A percentile compares a stretch with the other conserved stretches of the same genome.
phyloP scores from a whole-genome alignment of 169 alveolate species.

The Theileria equi region DNA sequence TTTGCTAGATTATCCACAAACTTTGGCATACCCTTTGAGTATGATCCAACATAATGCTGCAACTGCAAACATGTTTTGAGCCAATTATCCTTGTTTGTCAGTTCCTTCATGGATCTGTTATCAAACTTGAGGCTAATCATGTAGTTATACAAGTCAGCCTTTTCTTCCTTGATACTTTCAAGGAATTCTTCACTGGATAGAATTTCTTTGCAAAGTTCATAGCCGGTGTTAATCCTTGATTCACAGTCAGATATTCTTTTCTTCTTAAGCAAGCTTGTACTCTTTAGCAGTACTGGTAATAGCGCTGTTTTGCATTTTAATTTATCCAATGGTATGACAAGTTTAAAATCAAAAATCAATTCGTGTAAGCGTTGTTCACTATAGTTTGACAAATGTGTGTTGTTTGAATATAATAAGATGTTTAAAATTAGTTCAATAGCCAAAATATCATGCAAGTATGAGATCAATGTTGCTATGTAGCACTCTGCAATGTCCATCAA shows the following conservation, averaged over 20 bases:
- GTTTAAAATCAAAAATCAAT: conserved; percentile 37
- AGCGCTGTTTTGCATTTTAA: conserved; percentile 23
- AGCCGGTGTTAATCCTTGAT: conserved; percentile 22
- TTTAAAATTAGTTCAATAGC: conserved; percentile 10
- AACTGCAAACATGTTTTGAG: conserved; percentile 35
- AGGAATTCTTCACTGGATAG: conserved; percentile 7
- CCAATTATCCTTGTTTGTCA: conserved; percentile 48
- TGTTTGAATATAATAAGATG: conserved; percentile 9
- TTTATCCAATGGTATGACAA: conserved; percentile 17
- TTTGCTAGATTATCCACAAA: conserved; percentile 34
- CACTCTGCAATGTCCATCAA: conserved; percentile 29
- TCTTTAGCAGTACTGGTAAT: conserved; percentile 28
- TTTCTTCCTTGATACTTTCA: conserved; percentile 21
- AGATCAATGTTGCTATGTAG: conserved; percentile 18
- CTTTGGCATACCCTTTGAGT: conserved; percentile 13
- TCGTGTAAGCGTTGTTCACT: conserved; percentile 35
- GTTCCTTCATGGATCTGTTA: conserved; percentile 38
- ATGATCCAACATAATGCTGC: conserved; percentile 25
- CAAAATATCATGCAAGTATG: conserved; percentile 11
- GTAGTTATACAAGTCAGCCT: conserved; percentile 36
- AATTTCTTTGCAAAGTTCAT: conserved; percentile 15
- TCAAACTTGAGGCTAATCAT: conserved; percentile 44
- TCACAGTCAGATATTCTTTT: conserved; percentile 32
- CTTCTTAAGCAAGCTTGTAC: conserved; percentile 6
- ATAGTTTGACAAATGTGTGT: background rate